phyloP scores from a whole-genome alignment of 129 eudicot species.

The Cynara cardunculus region DNA sequence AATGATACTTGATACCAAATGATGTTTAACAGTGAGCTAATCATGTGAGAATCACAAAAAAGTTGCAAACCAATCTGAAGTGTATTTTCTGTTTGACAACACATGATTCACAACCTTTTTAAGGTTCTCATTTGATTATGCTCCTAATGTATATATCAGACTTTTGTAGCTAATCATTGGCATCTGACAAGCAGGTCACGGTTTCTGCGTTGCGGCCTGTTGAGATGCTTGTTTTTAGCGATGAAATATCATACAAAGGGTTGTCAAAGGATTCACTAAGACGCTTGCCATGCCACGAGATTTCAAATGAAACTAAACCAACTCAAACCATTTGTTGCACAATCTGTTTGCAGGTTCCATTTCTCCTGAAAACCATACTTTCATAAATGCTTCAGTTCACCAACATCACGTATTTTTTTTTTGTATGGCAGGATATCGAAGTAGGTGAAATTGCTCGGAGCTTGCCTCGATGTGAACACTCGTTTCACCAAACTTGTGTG shows the following conservation, averaged over 20 bases:
- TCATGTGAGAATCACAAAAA: neutral
- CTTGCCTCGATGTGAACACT: slow-evolving; percentile 60
- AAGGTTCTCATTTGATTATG: neutral
- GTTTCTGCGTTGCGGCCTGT: slow-evolving; percentile 29
- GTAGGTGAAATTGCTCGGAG: slow-evolving; percentile 56
- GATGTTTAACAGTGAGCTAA: neutral
- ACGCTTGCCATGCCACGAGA: slow-evolving; percentile 43
- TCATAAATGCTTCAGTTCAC: neutral
- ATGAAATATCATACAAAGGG: slow-evolving; percentile 37
- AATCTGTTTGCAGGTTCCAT: slow-evolving; percentile 54
- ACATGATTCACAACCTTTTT: neutral
- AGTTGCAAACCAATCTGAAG: neutral
- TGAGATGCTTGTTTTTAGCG: slow-evolving; percentile 29
- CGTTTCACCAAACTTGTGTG: slow-evolving; percentile 55
- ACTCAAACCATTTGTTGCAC: slow-evolving; percentile 40
- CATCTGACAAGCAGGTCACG: slow-evolving; percentile 21
- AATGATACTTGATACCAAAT: neutral
- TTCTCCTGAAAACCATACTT: neutral
- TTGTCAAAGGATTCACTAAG: slow-evolving; percentile 40
- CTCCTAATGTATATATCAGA: neutral
- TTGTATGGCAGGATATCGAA: slow-evolving; percentile 47
- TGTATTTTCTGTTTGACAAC: neutral
- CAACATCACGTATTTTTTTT: neutral
- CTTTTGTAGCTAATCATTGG: neutral
- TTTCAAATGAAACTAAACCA: slow-evolving; percentile 25